Conservation (phyloP, 768 basidiomycete genomes). For the Suillus americanus region DNA sequence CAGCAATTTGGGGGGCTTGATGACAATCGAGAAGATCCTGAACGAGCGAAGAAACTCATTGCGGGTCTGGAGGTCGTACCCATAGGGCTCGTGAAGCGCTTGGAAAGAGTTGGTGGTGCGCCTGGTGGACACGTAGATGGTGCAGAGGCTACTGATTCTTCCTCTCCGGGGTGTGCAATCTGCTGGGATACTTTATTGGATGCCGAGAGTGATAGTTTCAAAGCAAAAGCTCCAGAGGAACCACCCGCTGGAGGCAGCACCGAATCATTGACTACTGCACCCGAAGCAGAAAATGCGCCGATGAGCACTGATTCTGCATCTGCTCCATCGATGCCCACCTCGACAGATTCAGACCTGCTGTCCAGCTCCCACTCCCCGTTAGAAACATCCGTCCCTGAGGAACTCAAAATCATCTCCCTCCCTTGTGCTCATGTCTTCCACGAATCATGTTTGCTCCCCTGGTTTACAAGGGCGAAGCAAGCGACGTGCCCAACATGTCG, state of each 20-base stretch:
- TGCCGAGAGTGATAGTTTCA: constrained; percentile 37
- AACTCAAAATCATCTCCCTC: constrained; percentile 58
- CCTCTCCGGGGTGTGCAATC: constrained; percentile 58
- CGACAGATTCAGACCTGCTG: constrained; percentile 12
- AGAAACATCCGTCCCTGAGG: constrained; percentile 13
- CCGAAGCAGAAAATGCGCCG: constrained; percentile 11
- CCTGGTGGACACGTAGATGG: constrained; percentile 32
- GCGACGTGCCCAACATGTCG: constrained; percentile 85
- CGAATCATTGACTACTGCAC: not conserved
- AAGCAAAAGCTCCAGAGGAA: constrained; percentile 14
- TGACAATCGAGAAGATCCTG: constrained; percentile 58
- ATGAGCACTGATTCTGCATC: constrained; percentile 22
- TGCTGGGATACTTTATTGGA: constrained; percentile 73
- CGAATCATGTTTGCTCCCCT: constrained; percentile 72
- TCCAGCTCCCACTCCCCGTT: constrained; percentile 10
- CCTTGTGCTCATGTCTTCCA: constrained; percentile 86
- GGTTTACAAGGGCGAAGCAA: constrained; percentile 77
- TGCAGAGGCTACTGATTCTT: constrained; percentile 32
- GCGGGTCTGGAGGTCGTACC: constrained; percentile 67
- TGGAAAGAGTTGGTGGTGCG: constrained; percentile 50
- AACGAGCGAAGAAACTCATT: constrained; percentile 62
- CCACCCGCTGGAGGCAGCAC: not conserved
- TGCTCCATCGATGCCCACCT: constrained; percentile 4
- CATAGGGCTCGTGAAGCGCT: constrained; percentile 59
- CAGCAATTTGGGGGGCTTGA: constrained; percentile 24